Evolutionary conservation across 1,284 basidiomycete species (phyloP).

Genomic region (Moesziomyces parantarcticus): DNA sequence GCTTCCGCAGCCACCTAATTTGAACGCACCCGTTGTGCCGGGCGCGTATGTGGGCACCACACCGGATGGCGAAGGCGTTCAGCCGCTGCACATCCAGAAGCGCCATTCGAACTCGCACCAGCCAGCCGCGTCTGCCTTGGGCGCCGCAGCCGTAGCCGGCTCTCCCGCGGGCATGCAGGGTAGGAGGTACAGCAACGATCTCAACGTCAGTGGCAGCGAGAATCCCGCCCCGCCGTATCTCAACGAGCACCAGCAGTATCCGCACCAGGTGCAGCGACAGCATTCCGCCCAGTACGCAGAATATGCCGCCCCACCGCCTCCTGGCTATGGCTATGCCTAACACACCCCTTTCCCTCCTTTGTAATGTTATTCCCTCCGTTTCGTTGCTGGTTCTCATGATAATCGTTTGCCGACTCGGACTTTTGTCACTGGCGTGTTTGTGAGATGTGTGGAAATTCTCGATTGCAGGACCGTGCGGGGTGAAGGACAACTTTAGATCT

Average conservation of each 20-base stretch:
- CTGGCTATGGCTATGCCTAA: constrained; percentile 41
- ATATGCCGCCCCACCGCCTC: constrained; percentile 44
- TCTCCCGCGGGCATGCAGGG: constrained; percentile 27
- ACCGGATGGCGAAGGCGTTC: constrained; percentile 19
- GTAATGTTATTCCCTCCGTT: no score
- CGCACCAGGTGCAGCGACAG: constrained; percentile 19
- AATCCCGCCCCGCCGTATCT: constrained; percentile 50
- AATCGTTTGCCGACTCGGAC: no score
- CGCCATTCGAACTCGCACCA: constrained; percentile 30
- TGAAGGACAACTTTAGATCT: constrained; percentile 6
- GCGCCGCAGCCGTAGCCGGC: constrained; percentile 28
- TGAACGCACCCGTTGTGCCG: constrained; percentile 19
- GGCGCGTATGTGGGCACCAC: constrained; percentile 22
- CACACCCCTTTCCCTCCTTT: neutral
- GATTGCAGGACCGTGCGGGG: no score
- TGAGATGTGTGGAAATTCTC: no score
- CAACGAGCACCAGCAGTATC: constrained; percentile 2
- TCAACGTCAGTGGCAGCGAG: constrained; percentile 18
- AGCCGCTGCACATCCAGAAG: constrained; percentile 53
- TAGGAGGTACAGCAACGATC: constrained; percentile 25
- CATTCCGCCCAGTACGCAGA: constrained; percentile 32
- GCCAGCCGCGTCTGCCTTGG: neutral
- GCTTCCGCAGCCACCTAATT: constrained; percentile 17
- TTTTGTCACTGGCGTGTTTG: no score
- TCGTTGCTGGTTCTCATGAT: no score